Conservation (phyloP, 169 alveolate species). For the Plasmodium berghei region DNA sequence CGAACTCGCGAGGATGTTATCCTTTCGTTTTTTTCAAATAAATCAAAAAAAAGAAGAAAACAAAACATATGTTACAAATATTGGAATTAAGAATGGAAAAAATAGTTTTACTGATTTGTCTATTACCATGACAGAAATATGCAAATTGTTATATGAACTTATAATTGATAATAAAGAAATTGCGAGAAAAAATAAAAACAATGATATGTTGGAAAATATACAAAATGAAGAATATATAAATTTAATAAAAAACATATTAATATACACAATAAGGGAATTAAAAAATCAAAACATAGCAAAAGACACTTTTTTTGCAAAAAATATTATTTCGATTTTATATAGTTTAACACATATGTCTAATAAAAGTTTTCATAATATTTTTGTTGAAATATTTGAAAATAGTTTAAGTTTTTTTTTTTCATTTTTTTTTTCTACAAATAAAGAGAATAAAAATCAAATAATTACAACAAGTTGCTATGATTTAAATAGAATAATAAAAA, state of each 20-base stretch:
- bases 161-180: not conserved
- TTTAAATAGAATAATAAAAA: not conserved
- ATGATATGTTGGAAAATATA: not conserved
- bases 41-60: not conserved
- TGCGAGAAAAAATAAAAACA: not conserved
- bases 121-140: not conserved
- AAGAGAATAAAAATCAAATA: not conserved
- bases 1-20: not conserved
- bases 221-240: not conserved
- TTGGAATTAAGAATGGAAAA: not conserved
- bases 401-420: not conserved
- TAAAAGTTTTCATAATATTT: constrained; percentile 5
- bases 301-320: constrained; percentile 3
- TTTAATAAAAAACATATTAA: constrained; percentile 13
- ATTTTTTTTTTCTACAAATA: not conserved
- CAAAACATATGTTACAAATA: not conserved
- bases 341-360: constrained; percentile 28
- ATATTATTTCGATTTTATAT: constrained; percentile 23
- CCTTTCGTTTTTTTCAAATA: not conserved
- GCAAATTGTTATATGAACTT: constrained; percentile 22
- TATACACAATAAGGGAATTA: constrained; percentile 8
- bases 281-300: not conserved
- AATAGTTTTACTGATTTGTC: not conserved
- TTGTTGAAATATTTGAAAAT: constrained; percentile 17
- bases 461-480: constrained; percentile 6